Evolutionary conservation across 768 basidiomycete genomes (phyloP), one percentile per base, ranked within the genome.

Genomic region (Pluteus cervinus): DNA sequence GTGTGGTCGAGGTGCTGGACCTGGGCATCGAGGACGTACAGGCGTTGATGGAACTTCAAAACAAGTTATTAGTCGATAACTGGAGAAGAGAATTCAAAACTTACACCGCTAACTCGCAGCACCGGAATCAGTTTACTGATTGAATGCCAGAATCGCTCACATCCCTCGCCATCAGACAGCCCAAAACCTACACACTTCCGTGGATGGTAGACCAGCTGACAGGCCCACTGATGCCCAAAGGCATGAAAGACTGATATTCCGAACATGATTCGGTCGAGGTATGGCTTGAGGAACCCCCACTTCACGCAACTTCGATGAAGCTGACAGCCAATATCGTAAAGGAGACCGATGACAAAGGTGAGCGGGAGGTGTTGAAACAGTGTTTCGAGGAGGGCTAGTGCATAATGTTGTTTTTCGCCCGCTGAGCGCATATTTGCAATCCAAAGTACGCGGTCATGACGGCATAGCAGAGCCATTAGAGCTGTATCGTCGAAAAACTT

Each of bases 211-310:
- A 54, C 38, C 3, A 61, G 9, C 29, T 60, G 56, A 40, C 58
- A 63, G 2, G 51, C 46, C 63, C 62, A 64, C 17, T 58, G 47
- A 32, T 63, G 63, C 1, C 60, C 54, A 26, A 55, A 64, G 4
- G 59, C 57, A 46, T 65, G 63, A 45, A 65, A 57, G 3, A 60
- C 55, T 0, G 58, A 55, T 1, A 57, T 51, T 4, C 42, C 53
- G 36, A 56, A 63, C 0, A 28, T 12, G 4, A 66, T 33, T 4
- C 51, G 49, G n/a, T 40, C 22, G 4, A 47, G 29, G 26, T 56
- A 48, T 3, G 48, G 36, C 3, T 45, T 34, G 11, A 51, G 39
- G 34, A 58, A 53, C 7, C 44, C 44, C 37, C 41, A 51, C 30
- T 40, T 48, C 5, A 37, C 21, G 21, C 48, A 54, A 16, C 46